phyloP scores from a whole-genome alignment of 345 rosid species.

The Reutealis trisperma region DNA sequence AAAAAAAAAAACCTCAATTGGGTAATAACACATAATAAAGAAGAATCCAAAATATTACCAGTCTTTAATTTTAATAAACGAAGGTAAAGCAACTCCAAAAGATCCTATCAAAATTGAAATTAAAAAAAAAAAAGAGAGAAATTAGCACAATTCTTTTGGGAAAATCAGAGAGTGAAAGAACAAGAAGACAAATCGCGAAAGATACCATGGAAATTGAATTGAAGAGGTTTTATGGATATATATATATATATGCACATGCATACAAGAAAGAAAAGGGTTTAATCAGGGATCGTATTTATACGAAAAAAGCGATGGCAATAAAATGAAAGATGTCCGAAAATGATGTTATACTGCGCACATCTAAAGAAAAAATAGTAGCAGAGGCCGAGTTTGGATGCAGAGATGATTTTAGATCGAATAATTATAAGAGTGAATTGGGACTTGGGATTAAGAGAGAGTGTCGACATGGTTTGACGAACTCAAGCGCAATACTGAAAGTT shows the following conservation, averaged over 20 bases:
- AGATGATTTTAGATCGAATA: background rate
- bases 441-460: slow-evolving; percentile 1
- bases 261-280: background rate
- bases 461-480: slow-evolving; percentile 28
- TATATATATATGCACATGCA: background rate
- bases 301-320: background rate
- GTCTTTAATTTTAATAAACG: slow-evolving; percentile 42
- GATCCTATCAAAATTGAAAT: slow-evolving; percentile 32
- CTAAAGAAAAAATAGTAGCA: background rate
- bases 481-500: background rate
- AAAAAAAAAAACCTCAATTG: too few species aligned
- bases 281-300: background rate
- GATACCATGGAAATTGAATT: slow-evolving; percentile 24
- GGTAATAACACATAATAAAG: background rate
- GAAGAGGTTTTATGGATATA: background rate
- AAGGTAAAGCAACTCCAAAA: slow-evolving; percentile 35
- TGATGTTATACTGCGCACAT: background rate
- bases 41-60: slow-evolving; percentile 28
- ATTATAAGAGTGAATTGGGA: too few species aligned
- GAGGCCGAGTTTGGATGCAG: background rate
- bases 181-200: slow-evolving; percentile 29
- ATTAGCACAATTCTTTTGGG: background rate
- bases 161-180: background rate
- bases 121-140: background rate
- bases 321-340: background rate